These are phyloP conservation scores for Wickerhamomyces subpelliculosus DNA, from an alignment of 805 yeast genomes.

Conservation along the genomic window DNA sequence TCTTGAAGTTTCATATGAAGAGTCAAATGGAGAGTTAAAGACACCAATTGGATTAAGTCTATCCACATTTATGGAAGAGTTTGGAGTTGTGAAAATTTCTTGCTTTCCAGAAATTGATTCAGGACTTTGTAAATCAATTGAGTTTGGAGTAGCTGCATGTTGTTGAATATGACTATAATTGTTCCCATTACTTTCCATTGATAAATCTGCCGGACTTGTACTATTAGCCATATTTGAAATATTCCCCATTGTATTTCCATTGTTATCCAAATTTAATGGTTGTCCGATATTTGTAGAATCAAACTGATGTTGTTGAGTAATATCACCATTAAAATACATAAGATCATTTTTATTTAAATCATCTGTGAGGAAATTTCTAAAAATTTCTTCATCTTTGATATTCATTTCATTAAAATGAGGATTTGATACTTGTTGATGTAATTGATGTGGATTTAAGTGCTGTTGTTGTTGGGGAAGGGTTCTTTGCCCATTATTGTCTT, in stretches of 20 bases:
- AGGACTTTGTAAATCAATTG: constrained; percentile 3
- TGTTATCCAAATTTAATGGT: too few species aligned
- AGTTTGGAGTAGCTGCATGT: constrained; percentile 12
- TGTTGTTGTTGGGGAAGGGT: too few species aligned
- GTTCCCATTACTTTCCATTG: background rate
- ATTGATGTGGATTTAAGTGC: background rate
- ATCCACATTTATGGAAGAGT: background rate
- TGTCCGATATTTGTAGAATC: too few species aligned
- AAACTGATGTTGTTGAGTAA: too few species aligned
- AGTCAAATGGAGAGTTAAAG: constrained; percentile 4
- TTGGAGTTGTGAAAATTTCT: constrained; percentile 11
- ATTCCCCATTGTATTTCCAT: too few species aligned
- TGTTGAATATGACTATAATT: background rate
- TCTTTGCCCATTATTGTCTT: constrained; percentile 2
- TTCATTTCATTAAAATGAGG: background rate
- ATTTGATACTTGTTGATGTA: constrained; percentile 1
- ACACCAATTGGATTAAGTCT: background rate
- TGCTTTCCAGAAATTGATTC: constrained; percentile 4
- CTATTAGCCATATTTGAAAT: too few species aligned
- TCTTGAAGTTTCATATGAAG: constrained; percentile 19
- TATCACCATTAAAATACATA: constrained; percentile 7
- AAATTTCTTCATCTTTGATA: constrained; percentile 17
- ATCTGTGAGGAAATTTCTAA: constrained; percentile 18
- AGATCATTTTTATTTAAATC: constrained; percentile 19
- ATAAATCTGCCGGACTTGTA: too few species aligned